Evolutionary conservation across 108 stramenopile species (phyloP).

Genomic region (Cyclostephanos tholiformis): DNA sequence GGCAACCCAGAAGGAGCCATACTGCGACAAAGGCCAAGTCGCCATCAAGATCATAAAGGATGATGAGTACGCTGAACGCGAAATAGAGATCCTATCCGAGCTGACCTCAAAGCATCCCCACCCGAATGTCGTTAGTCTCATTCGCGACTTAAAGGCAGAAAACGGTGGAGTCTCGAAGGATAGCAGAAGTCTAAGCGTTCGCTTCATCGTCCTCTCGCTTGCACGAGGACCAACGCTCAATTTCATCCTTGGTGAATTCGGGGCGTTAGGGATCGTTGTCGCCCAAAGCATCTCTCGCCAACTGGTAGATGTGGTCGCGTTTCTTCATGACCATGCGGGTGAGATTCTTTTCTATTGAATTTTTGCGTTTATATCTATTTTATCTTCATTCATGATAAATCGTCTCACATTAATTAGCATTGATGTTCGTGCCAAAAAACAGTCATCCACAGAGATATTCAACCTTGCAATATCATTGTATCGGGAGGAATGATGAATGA

Average conservation of each 20-base stretch:
- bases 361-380: no score
- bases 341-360: neutral
- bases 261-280: constrained; percentile 75
- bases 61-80: constrained; percentile 74
- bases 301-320: constrained; percentile 74
- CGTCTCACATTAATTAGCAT: no score
- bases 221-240: constrained; percentile 72
- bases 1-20: constrained; percentile 46
- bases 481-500: constrained; percentile 33
- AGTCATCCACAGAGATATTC: constrained; percentile 88
- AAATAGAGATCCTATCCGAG: constrained; percentile 75
- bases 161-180: constrained; percentile 47
- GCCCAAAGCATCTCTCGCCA: constrained; percentile 70
- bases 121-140: constrained; percentile 77
- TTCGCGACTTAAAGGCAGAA: constrained; percentile 58
- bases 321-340: constrained; percentile 76
- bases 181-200: constrained; percentile 42
- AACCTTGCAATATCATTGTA: constrained; percentile 71
- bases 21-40: constrained; percentile 48
- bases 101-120: constrained; percentile 51
- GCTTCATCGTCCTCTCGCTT: constrained; percentile 30
- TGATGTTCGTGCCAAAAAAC: no score
- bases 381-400: no score
- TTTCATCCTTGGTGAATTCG: constrained; percentile 68
- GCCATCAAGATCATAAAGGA: constrained; percentile 81